These are phyloP conservation scores for Penicillium coffeae DNA, from an alignment of 495 filamentous ascomycete genomes.

Conservation along the genomic window DNA sequence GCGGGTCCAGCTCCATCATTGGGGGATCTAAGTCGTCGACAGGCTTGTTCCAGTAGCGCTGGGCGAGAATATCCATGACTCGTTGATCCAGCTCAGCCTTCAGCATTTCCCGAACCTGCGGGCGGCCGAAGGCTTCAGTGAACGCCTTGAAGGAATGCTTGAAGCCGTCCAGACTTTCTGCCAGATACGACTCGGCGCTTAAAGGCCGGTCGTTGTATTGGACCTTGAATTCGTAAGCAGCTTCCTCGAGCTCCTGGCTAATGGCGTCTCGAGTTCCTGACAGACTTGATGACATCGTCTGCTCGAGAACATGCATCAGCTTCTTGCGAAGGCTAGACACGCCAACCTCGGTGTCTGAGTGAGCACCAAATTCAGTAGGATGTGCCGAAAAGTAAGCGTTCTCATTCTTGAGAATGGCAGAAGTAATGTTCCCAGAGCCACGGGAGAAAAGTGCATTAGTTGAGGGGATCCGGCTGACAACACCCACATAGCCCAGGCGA, in stretches of 20 bases:
- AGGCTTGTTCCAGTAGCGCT: constrained; percentile 97
- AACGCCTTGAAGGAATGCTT: constrained; percentile 97
- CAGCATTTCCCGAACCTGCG: constrained; percentile 81
- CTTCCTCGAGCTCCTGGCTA: constrained; percentile 91
- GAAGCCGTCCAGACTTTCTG: constrained; percentile 90
- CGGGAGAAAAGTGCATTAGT: constrained; percentile 78
- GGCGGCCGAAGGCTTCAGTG: constrained; percentile 81
- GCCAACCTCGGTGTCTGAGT: constrained; percentile 69
- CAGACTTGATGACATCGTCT: constrained; percentile 91
- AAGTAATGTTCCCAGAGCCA: constrained; percentile 76
- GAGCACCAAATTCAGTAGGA: constrained; percentile 70
- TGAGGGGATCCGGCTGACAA: constrained; percentile 77
- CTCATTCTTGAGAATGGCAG: constrained; percentile 83
- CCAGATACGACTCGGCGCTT: constrained; percentile 92
- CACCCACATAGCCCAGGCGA: constrained; percentile 93
- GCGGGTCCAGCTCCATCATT: constrained; percentile 62
- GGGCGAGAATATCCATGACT: constrained; percentile 91
- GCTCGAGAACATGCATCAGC: constrained; percentile 93
- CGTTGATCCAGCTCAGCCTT: constrained; percentile 93
- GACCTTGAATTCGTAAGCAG: constrained; percentile 98
- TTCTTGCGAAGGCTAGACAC: constrained; percentile 87
- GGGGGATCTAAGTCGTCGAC: constrained; percentile 65
- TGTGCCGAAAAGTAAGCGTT: constrained; percentile 82
- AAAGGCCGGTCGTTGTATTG: constrained; percentile 97
- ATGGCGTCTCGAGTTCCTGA: constrained; percentile 86